A percentile compares a stretch with the other conserved stretches of the same genome.
Evolutionary conservation across 2,329 filamentous ascomycete genomes (phyloP).

Genomic region (Pezicula radicicola): DNA sequence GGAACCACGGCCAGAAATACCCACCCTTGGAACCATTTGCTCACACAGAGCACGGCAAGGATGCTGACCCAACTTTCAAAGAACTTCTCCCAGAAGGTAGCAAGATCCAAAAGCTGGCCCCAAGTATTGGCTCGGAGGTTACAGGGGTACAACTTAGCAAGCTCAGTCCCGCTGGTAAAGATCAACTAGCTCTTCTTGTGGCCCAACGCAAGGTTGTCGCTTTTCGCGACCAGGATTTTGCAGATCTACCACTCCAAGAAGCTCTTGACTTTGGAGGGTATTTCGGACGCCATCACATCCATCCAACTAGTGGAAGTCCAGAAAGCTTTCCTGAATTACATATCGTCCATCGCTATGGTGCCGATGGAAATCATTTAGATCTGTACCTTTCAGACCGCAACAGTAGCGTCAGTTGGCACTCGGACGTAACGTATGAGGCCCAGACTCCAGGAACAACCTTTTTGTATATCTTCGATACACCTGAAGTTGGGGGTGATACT

Average conservation of each 20-base stretch:
- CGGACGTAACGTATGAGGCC: slow-evolving; percentile 81
- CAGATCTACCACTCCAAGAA: slow-evolving; percentile 65
- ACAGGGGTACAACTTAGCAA: slow-evolving; percentile 68
- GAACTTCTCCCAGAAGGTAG: slow-evolving; percentile 59
- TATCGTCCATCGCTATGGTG: slow-evolving; percentile 56
- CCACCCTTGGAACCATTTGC: no score
- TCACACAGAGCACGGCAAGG: slow-evolving; percentile 63
- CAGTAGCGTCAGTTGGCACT: slow-evolving; percentile 85
- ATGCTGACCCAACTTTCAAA: slow-evolving; percentile 66
- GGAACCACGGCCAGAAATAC: no score
- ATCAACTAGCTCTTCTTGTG: slow-evolving; percentile 73
- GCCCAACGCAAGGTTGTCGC: slow-evolving; percentile 76
- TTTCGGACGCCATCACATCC: slow-evolving; percentile 80
- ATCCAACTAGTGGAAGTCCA: slow-evolving; percentile 74
- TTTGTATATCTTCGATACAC: slow-evolving; percentile 79
- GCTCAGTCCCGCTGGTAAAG: slow-evolving; percentile 67
- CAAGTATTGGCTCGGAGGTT: slow-evolving; percentile 71
- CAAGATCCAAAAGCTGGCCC: slow-evolving; percentile 55
- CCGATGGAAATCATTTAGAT: no score
- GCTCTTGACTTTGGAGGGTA: slow-evolving; percentile 70
- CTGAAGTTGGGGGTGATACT: slow-evolving; percentile 78
- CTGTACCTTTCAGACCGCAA: slow-evolving; percentile 32
- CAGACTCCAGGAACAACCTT: slow-evolving; percentile 91
- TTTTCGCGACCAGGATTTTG: slow-evolving; percentile 74
- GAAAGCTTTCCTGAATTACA: slow-evolving; percentile 73